phyloP scores from a whole-genome alignment of 345 rosid species.

The Raphanus sativus region DNA sequence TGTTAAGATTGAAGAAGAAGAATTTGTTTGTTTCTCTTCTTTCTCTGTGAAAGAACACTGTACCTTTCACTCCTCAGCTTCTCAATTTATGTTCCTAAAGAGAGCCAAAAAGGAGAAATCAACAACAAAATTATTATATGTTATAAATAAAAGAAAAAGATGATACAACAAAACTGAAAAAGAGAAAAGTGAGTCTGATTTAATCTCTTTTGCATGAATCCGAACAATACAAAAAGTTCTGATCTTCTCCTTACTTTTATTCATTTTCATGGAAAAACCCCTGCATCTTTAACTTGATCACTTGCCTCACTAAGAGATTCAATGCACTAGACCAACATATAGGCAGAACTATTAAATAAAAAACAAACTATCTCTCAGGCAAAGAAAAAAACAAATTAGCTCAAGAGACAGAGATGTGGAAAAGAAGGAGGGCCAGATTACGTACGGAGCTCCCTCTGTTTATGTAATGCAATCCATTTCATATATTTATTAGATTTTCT shows the following conservation, averaged over 20 bases:
- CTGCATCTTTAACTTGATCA: constrained; percentile 49
- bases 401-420: constrained; percentile 38
- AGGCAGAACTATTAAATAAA: constrained; percentile 8
- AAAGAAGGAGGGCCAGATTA: constrained; percentile 39
- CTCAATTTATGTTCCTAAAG: constrained; percentile 26
- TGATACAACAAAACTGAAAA: constrained; percentile 22
- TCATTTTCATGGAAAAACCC: constrained; percentile 41
- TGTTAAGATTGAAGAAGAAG: constrained; percentile 26
- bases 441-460: constrained; percentile 42
- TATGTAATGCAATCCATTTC: constrained; percentile 54
- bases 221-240: constrained; percentile 33
- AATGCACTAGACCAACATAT: constrained; percentile 43
- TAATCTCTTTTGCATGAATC: constrained; percentile 56
- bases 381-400: constrained; percentile 9
- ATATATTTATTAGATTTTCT: constrained; percentile 25
- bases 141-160: constrained; percentile 8
- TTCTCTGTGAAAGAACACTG: constrained; percentile 40
- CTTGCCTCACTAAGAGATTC: constrained; percentile 30
- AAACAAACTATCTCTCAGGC: neutral
- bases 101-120: constrained; percentile 33
- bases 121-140: neutral
- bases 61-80: constrained; percentile 30
- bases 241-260: constrained; percentile 19
- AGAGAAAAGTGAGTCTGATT: constrained; percentile 43
- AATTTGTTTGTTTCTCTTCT: constrained; percentile 11